Evolutionary conservation across 208 protist species (phyloP).

Genomic region (Entamoeba invadens): DNA sequence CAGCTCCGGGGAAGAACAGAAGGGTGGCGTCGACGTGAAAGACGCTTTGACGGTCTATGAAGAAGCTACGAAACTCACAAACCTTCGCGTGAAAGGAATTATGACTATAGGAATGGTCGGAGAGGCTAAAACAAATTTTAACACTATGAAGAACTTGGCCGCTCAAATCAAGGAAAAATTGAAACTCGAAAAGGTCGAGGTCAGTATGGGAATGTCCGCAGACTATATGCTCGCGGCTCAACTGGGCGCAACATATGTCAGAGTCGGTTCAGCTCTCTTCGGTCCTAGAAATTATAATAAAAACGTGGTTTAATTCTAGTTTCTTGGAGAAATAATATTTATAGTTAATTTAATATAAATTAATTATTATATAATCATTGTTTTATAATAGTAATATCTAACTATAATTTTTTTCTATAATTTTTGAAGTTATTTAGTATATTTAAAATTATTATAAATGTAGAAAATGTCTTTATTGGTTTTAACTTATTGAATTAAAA

Average conservation of each 20-base stretch:
- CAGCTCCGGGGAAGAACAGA: constrained; percentile 65
- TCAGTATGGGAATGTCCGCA: constrained; percentile 84
- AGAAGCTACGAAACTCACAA: constrained; percentile 46
- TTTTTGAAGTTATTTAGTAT: too few species aligned
- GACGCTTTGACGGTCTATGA: constrained; percentile 50
- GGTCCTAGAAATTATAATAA: constrained; percentile 45
- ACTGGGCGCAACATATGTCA: constrained; percentile 69
- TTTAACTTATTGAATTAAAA: too few species aligned
- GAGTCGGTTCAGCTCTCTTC: constrained; percentile 77
- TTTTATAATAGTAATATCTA: too few species aligned
- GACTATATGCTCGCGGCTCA: constrained; percentile 75
- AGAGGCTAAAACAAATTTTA: constrained; percentile 25
- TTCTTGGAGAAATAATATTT: too few species aligned
- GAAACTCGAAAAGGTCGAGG: neutral
- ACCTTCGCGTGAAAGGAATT: constrained; percentile 62
- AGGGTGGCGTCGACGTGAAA: constrained; percentile 54
- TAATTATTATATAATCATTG: too few species aligned
- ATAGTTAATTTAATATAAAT: too few species aligned
- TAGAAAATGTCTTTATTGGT: too few species aligned
- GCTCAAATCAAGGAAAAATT: constrained; percentile 37
- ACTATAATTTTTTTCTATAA: too few species aligned
- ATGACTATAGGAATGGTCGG: constrained; percentile 80
- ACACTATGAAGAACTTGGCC: neutral
- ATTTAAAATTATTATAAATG: too few species aligned
- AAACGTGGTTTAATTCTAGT: too few species aligned